These are phyloP conservation scores for Triticum monococcum DNA, from an alignment of 176 grass and related monocot genomes.

Conservation along the genomic window DNA sequence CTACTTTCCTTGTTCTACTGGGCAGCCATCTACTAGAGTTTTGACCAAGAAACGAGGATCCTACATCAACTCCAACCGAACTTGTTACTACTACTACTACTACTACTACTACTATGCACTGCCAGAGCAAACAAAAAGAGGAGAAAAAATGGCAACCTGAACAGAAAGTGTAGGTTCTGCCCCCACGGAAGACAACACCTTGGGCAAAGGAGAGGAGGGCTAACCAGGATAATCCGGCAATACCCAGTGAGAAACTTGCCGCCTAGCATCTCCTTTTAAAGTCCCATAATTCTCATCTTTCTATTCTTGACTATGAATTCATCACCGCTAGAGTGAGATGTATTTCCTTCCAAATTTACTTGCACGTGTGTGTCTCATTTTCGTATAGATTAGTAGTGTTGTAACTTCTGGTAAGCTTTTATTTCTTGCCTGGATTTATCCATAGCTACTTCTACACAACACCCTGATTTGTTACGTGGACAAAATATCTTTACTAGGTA, in stretches of 20 bases:
- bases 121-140: background rate
- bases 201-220: background rate
- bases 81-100: background rate
- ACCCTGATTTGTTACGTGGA: background rate
- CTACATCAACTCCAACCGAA: background rate
- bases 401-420: too few species aligned
- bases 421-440: background rate
- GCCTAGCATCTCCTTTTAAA: constrained; percentile 14
- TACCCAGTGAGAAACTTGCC: background rate
- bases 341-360: background rate
- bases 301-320: background rate
- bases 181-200: too few species aligned
- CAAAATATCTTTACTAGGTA: too few species aligned
- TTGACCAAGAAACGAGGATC: background rate
- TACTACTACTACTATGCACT: background rate
- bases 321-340: background rate
- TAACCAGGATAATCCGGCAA: constrained; percentile 15
- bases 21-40: background rate
- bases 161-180: background rate
- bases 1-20: too few species aligned
- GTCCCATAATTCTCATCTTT: background rate
- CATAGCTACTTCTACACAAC: background rate
- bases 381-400: too few species aligned
- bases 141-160: background rate
- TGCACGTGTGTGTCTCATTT: background rate